Evolutionary conservation across 805 yeast genomes (phyloP), one percentile per base, ranked within the genome.

Genomic region (Teunomyces lycoperdinae): DNA sequence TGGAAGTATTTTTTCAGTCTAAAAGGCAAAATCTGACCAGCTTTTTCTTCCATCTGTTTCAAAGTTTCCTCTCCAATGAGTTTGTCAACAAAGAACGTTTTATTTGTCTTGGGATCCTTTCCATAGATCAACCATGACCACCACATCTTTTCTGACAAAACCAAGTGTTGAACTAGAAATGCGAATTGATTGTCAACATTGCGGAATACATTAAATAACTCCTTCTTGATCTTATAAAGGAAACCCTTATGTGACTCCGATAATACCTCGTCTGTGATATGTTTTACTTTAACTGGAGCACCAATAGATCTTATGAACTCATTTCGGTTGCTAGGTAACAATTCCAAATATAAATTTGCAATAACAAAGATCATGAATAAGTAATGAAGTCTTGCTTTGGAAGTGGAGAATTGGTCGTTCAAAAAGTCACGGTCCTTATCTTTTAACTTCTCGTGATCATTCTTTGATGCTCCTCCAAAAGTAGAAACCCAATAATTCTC

Each of bases 81-180:
- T 31, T 56, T 61, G 17, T 61, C 57, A 5, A 51, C 53, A 48
- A 70, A 60, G 13, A 69, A 54, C 8, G 69, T 57, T 36, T 62
- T 59, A 17, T 67, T 66, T 3, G 64, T 61, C 7, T 49, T 54
- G n/a, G 59, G 53, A 42, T 67, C 71, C 44, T 71, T 71, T 8
- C 70, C 69, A 50, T 67, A 63, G 3, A 72, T 54, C 17, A 73
- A 57, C 73, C 74, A 72, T 5, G 62, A 63, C 71, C 71, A 67
- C 77, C 76, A 71, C 20, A 54, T 46, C 27, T 58, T 58, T 43
- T 73, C 78, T 1, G 66, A 53, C 1, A 52, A 41, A 0, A 57
- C 50, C 29, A 70, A 35, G 13, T 60, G 63, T 44, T 60, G 67
- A 9, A 71, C 48, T 41, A 68, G 46, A 31, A 54, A 60, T 11